Evolutionary conservation across 768 basidiomycete species (phyloP).

Genomic region (Leccinum ochraceum): DNA sequence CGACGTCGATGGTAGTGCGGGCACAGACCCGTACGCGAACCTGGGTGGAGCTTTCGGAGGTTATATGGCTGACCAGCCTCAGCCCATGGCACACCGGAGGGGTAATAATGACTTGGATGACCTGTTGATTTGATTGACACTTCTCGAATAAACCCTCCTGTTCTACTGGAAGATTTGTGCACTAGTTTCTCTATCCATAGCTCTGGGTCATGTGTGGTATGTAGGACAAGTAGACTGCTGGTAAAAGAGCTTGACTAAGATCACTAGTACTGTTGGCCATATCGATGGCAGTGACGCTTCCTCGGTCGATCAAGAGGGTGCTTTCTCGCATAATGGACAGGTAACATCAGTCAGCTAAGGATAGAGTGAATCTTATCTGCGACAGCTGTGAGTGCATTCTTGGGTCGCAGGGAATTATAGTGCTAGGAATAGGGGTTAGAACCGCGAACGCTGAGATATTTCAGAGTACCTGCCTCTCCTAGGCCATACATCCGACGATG

Average conservation of each 20-base stretch:
- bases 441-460: background rate
- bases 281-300: background rate
- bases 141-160: background rate
- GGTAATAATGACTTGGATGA: conserved; percentile 61
- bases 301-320: background rate
- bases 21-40: conserved; percentile 79
- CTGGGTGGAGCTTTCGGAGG: conserved; percentile 75
- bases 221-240: background rate
- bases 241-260: background rate
- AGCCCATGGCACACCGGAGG: conserved; percentile 50
- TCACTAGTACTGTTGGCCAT: background rate
- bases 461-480: conserved; percentile 71
- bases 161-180: conserved; percentile 1
- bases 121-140: conserved; percentile 52
- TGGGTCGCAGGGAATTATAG: conserved; percentile 83
- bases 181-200: conserved; percentile 4
- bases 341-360: conserved; percentile 23
- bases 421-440: conserved; percentile 50
- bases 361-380: conserved; percentile 34
- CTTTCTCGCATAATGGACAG: background rate
- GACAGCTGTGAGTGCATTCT: conserved; percentile 30
- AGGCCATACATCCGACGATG: conserved; percentile 94
- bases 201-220: conserved; percentile 11
- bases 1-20: conserved; percentile 34
- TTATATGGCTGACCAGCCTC: conserved; percentile 72